Evolutionary conservation across 495 filamentous ascomycete species (phyloP).

Genomic region (Podospora didyma): DNA sequence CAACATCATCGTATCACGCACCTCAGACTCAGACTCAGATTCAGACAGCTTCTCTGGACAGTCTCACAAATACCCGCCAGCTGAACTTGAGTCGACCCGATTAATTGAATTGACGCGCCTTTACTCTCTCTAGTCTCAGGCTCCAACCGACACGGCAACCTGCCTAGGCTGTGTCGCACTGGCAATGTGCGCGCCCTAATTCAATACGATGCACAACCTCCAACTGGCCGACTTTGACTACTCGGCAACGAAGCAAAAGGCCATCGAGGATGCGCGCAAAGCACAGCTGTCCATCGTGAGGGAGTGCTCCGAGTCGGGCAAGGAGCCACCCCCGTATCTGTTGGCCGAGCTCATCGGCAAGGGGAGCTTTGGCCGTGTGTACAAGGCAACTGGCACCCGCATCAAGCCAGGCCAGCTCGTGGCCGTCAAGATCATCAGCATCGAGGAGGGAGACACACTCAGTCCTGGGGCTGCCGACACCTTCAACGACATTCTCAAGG

Average conservation of each 20-base stretch:
- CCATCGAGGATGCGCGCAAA: conserved; percentile 13
- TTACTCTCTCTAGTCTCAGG: too few relatives aligned
- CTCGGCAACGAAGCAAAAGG: conserved; percentile 14
- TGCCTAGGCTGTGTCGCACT: too few relatives aligned
- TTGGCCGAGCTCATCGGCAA: conserved; percentile 16
- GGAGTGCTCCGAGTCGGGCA: conserved; percentile 9
- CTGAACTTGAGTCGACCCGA: too few relatives aligned
- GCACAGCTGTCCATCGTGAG: conserved; percentile 11
- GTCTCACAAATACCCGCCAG: too few relatives aligned
- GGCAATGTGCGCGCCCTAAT: too few relatives aligned
- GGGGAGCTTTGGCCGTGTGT: conserved; percentile 16
- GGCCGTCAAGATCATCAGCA: conserved; percentile 19
- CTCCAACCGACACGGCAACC: too few relatives aligned
- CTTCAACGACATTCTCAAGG: conserved; percentile 15
- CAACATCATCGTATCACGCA: too few relatives aligned
- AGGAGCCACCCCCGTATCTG: conserved; percentile 11
- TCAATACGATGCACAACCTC: conserved; percentile 3
- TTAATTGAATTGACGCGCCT: too few relatives aligned
- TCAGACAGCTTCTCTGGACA: too few relatives aligned
- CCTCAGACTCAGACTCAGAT: too few relatives aligned
- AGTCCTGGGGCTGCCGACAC: conserved; percentile 10
- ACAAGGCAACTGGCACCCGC: conserved; percentile 11
- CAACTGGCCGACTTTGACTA: conserved; percentile 8
- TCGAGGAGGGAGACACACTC: conserved; percentile 15
- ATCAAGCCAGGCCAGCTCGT: conserved; percentile 8